Percentiles rank a stretch among this genome's conserved stretches.
phyloP scores from a whole-genome alignment of 306 rosid genomes.

The Glycine latifolia region DNA sequence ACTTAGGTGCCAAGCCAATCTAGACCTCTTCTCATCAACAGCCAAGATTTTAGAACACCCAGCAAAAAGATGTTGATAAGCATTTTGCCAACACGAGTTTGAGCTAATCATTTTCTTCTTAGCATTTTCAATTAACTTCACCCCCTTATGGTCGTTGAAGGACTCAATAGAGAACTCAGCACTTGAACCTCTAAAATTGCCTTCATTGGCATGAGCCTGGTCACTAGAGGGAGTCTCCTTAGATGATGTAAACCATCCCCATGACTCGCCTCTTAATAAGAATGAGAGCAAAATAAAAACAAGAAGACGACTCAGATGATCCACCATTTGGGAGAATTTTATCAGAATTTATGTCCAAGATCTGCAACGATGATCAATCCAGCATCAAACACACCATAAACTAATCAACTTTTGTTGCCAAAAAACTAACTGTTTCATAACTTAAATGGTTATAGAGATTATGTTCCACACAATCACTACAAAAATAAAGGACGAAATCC shows the following conservation, averaged over 20 bases:
- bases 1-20: conserved; percentile 92
- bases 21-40: conserved; percentile 68
- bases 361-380: conserved; percentile 14
- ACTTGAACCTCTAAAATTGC: conserved; percentile 43
- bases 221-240: conserved; percentile 44
- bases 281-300: conserved; percentile 45
- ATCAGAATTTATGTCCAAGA: background rate
- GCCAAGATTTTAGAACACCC: conserved; percentile 80
- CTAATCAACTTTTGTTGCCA: background rate
- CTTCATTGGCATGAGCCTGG: conserved; percentile 21
- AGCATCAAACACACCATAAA: conserved; percentile 32
- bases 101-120: conserved; percentile 59
- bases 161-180: conserved; percentile 72
- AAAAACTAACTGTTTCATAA: no score
- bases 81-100: conserved; percentile 76
- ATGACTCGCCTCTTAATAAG: conserved; percentile 53
- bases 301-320: conserved; percentile 30
- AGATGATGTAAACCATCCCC: conserved; percentile 75
- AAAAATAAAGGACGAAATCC: no score
- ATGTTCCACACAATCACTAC: no score
- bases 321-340: conserved; percentile 49
- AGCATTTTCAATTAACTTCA: conserved; percentile 62
- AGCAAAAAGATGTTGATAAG: conserved; percentile 68
- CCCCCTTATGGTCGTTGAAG: conserved; percentile 62
- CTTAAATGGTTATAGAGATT: no score